These are phyloP conservation scores for Pleoardoris graminearum DNA, from an alignment of 2,329 filamentous ascomycete genomes.

Conservation along the genomic window DNA sequence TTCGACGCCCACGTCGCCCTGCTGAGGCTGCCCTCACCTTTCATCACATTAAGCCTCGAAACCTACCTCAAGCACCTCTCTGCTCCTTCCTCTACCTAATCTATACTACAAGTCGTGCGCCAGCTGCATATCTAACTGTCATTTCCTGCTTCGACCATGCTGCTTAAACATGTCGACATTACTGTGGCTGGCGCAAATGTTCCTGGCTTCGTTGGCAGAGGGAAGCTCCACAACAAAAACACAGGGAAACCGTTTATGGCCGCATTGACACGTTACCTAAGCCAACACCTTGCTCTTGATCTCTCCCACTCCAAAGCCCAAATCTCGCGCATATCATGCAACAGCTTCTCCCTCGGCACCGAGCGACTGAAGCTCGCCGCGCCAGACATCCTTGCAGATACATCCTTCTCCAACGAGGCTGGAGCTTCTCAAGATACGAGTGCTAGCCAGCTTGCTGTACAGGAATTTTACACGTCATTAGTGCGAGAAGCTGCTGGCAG, in stretches of 20 bases:
- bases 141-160: conserved; percentile 32
- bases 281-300: conserved; percentile 48
- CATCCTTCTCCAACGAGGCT: conserved; percentile 27
- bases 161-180: conserved; percentile 50
- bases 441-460: conserved; percentile 36
- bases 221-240: conserved; percentile 21
- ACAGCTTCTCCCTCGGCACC: conserved; percentile 46
- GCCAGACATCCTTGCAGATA: conserved; percentile 28
- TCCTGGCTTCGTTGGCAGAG: conserved; percentile 37
- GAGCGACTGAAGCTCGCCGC: conserved; percentile 47
- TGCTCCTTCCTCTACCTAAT: conserved; percentile 29
- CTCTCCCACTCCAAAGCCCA: conserved; percentile 45
- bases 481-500: conserved; percentile 38
- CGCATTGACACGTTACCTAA: conserved; percentile 46
- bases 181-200: conserved; percentile 48
- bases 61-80: conserved; percentile 65
- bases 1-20: conserved; percentile 56
- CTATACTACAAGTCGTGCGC: conserved; percentile 35
- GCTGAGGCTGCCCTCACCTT: conserved; percentile 49
- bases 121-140: conserved; percentile 43
- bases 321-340: conserved; percentile 48
- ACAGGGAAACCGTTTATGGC: conserved; percentile 43
- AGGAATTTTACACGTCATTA: conserved; percentile 36
- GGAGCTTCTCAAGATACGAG: conserved; percentile 30
- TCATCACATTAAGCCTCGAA: conserved; percentile 51